Evolutionary conservation across 2,329 filamentous ascomycete genomes (phyloP), one percentile per base, ranked within the genome.

Genomic region (Epichloe coenophiala): DNA sequence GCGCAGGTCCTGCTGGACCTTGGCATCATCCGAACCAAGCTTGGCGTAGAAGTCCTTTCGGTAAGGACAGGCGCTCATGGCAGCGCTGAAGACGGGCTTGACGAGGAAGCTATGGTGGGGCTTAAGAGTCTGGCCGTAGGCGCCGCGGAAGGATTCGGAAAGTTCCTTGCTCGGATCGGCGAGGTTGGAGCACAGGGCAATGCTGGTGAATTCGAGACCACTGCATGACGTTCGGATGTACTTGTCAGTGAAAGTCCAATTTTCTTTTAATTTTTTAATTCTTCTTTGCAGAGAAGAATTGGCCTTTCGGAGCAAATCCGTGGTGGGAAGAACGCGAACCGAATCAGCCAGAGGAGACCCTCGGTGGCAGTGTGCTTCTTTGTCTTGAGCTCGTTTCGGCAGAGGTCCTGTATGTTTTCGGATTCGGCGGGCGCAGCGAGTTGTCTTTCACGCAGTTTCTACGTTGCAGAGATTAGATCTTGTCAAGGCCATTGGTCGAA

Each of bases 51-150:
- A 97, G 69, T 91, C 87, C 66, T 87, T 88, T 59, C 91, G 81
- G 76, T 96, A 95, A 2, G 93, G 93, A 58, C 86, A 91, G 17
- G 89, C 90, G 59, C 80, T 80, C 89, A 98, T 95, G 66, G 91
- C 91, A 55, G 89, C 85, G 60, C 78, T 86, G 78, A 97, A 97
- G 64, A 96, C 77, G 54, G 88, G 88, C 77, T 95, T 95, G 61
- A 96, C 73, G 55, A 96, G 61, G 69, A 95, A 89, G 64, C 77
- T 81, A 76, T 98, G 93, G 74, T 95, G 83, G 27, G 86, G 86
- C 74, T 95, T 95, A 61, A 98, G 84, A 47, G 91, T 96, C 60
- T 73, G 75, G 65, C 77, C 79, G 72, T 98, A 98, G 59, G 90
- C 87, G 51, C 73, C 71, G 61, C 86, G 83, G 84, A 98, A 98